These are phyloP conservation scores for Fusarium palustre DNA, from an alignment of 2,329 filamentous ascomycete genomes.

Conservation along the genomic window DNA sequence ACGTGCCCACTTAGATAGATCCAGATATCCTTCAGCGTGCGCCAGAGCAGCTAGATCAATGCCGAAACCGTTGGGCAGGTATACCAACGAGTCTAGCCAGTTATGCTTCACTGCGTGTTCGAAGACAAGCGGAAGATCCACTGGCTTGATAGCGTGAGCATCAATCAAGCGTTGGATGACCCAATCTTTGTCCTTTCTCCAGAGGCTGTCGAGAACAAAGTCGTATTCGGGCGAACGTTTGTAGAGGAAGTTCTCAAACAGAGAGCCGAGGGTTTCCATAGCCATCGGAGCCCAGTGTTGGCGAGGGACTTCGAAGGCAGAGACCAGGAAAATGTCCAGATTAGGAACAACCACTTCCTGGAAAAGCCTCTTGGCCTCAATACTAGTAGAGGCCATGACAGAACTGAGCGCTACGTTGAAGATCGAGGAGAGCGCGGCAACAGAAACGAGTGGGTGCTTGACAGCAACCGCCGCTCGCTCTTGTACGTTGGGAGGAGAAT, in stretches of 20 bases:
- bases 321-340: conserved; percentile 81
- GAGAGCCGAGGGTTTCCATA: conserved; percentile 77
- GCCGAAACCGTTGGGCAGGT: conserved; percentile 83
- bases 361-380: conserved; percentile 73
- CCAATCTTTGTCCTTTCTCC: conserved; percentile 91
- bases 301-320: conserved; percentile 80
- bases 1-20: conserved; percentile 84
- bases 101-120: conserved; percentile 80
- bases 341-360: conserved; percentile 77
- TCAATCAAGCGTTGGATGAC: conserved; percentile 83
- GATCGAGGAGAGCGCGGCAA: conserved; percentile 80
- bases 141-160: conserved; percentile 81
- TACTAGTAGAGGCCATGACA: conserved; percentile 69
- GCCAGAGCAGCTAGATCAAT: conserved; percentile 88
- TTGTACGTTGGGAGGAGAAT: conserved; percentile 61
- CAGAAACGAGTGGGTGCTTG: conserved; percentile 88
- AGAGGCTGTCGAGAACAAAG: conserved; percentile 90
- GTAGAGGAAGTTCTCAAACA: conserved; percentile 86
- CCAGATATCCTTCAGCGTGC: conserved; percentile 82
- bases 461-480: conserved; percentile 72
- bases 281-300: conserved; percentile 79
- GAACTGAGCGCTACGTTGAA: conserved; percentile 74
- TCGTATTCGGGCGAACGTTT: conserved; percentile 83
- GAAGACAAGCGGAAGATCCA: conserved; percentile 58
- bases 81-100: conserved; percentile 86